Evolutionary conservation across 139 green algal genomes (phyloP), one percentile per base, ranked within the genome.

Genomic region (Volvox africanus): DNA sequence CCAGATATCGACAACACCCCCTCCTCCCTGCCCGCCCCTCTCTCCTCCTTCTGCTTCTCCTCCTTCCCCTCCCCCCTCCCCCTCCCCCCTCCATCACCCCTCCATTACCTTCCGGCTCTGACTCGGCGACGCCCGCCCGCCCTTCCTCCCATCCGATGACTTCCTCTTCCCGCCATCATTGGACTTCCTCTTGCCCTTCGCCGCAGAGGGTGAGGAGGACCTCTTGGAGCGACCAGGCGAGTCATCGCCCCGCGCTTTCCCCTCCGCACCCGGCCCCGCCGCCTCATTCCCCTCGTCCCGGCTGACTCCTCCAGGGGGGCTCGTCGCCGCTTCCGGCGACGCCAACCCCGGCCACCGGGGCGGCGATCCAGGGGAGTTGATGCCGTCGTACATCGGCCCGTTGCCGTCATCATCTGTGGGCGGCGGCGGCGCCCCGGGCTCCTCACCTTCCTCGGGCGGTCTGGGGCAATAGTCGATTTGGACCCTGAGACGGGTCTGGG

Each of bases 391-490:
- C 44, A 55, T 14, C 73, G 80, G 67, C 81, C 17, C 75, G 36
- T 80, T 71, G 44, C 61, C 73, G 21, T 33, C 77, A 32, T 55
- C 35, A 9, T 24, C 91, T 2, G 35, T 1, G 26, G 65, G 78
- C 28, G 78, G n/a, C 28, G 35, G 16, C 69, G 68, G 44, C 82
- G 68, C 90, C n/a, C 44, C 36, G 50, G 75, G 69, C 77, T 68
- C 75, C 67, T 89, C 86, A 2, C 73, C 62, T 1, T 94, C 88
- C 19, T 92, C 78, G 17, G 88, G 76, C 55, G 73, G 55, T 77
- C 86, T 88, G 14, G 94, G 94, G 21, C 80, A 55, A 82, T 93
- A 95, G 36, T 93, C 89, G 65, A 96, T 80, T 73, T 95, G 89
- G 81, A 95, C 80, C 24, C 89, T 32, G 13, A 92, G 55, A 26